These are phyloP conservation scores for Volvox africanus DNA, from an alignment of 139 green algal species.

Conservation along the genomic window DNA sequence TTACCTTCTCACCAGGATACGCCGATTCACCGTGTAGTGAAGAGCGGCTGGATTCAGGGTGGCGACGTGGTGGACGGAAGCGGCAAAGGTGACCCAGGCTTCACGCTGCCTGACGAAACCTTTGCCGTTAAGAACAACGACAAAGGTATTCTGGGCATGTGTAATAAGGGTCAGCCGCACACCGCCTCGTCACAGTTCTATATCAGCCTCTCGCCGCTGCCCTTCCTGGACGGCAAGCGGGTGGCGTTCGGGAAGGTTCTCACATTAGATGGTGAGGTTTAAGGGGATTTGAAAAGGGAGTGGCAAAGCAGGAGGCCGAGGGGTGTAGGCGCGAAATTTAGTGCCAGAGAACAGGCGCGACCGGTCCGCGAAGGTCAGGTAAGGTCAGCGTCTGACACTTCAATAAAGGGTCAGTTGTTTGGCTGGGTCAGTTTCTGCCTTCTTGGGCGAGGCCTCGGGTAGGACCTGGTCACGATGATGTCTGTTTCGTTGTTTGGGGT, in stretches of 20 bases:
- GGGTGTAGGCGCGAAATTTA: not conserved
- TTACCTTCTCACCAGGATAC: not conserved
- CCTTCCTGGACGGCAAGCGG: conserved; percentile 65
- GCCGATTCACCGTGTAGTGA: conserved; percentile 28
- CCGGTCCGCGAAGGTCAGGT: not conserved
- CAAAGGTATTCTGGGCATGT: conserved; percentile 58
- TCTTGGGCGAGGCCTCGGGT: not conserved
- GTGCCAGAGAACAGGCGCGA: not conserved
- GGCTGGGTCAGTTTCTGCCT: not conserved
- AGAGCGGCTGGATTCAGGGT: conserved; percentile 41
- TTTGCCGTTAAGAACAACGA: conserved; percentile 60
- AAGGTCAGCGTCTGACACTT: not conserved
- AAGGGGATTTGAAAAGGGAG: not conserved
- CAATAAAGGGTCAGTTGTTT: not conserved
- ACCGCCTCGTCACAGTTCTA: conserved; percentile 63
- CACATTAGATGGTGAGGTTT: conserved; percentile 14
- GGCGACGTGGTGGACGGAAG: conserved; percentile 64
- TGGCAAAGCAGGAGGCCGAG: not conserved
- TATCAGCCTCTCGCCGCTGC: conserved; percentile 54
- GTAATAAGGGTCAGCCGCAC: conserved; percentile 55
- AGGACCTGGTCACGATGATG: not conserved
- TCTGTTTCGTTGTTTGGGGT: too few relatives aligned
- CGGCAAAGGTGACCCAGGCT: conserved; percentile 61
- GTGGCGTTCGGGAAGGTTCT: conserved; percentile 61
- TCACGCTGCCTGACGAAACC: conserved; percentile 57